phyloP scores from a whole-genome alignment of 192 early-diverging fungal genomes.

The Mortierella antarctica region DNA sequence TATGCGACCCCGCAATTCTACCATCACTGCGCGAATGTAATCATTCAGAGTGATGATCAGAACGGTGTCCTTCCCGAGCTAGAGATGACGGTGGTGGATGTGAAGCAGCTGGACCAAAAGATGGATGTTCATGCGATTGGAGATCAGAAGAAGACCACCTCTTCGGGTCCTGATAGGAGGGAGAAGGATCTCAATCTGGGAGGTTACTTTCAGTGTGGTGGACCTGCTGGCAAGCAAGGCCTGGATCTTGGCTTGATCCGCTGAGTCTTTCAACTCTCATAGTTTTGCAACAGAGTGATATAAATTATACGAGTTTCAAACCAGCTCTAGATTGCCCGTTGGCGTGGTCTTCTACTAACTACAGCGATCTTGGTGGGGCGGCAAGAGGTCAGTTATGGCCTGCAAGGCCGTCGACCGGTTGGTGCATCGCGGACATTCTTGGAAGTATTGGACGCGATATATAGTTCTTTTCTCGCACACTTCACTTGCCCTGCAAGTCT shows the following conservation, averaged over 20 bases:
- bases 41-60: constrained; percentile 55
- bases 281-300: too few relatives aligned
- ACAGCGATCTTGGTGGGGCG: too few relatives aligned
- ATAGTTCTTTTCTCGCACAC: too few relatives aligned
- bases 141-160: constrained; percentile 6
- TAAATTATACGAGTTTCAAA: too few relatives aligned
- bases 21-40: constrained; percentile 78
- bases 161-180: constrained; percentile 11
- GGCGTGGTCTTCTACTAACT: too few relatives aligned
- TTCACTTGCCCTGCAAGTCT: too few relatives aligned
- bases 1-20: constrained; percentile 75
- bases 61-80: constrained; percentile 16
- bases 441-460: too few relatives aligned
- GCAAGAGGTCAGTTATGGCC: too few relatives aligned
- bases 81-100: constrained; percentile 24
- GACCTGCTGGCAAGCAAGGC: constrained; percentile 20
- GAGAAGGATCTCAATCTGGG: constrained; percentile 9
- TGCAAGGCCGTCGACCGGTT: too few relatives aligned
- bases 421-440: too few relatives aligned
- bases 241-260: constrained; percentile 16
- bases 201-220: constrained; percentile 23
- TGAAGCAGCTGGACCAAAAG: constrained; percentile 10
- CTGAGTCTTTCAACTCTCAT: not conserved
- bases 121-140: constrained; percentile 17
- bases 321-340: too few relatives aligned